Base-by-base conservation (phyloP, 257 asterid genomes). In the Jaltomata sinuosa region DNA sequence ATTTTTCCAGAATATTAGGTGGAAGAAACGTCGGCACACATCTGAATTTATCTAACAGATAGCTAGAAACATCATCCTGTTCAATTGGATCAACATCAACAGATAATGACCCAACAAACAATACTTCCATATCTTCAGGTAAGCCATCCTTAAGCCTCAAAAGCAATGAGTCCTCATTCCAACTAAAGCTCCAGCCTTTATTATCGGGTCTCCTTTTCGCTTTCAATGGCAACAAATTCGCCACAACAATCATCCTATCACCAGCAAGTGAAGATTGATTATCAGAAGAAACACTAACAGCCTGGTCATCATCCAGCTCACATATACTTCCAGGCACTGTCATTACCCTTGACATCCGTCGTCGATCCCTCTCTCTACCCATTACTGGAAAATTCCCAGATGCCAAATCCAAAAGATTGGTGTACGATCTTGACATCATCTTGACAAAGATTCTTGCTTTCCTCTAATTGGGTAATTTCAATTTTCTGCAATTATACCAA, bases 381-480 rank as follows among this genome's bases (percentile, higher is more conserved):
- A 91, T 89, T 40, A 85, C 93, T 25, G 96, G 96, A 80, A 93
- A 91, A 91, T 94, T 94, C 87, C 96, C 98, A 19, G 97, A 90
- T 78, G 98, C 98, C 89, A 94, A 91, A 85, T 94, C 98, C 83
- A 93, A 86, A 68, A 94, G 96, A 88, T 94, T 94, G 25, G 98
- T 93, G 85, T 94, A 94, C 77, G 98, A 94, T 89, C 96, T 94
- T 45, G 98, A 94, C 92, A 94, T 91, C 98, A 94, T 93, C 88
- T 88, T 91, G 65, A 55, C 91, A 29, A 86, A 85, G 76, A 85
- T 87, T 85, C 80, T 83, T 65, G n/a, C 11, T 79, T 77, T 54
- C 89, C 83, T 81, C 88, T 80, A 79, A 80, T 78, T 53, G 19
- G 54, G 53, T 1, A 34, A 55, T 83, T 78, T 42, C 88, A 82